Base-by-base conservation (phyloP, 345 rosid genomes). In the Gossypium thurberi region DNA sequence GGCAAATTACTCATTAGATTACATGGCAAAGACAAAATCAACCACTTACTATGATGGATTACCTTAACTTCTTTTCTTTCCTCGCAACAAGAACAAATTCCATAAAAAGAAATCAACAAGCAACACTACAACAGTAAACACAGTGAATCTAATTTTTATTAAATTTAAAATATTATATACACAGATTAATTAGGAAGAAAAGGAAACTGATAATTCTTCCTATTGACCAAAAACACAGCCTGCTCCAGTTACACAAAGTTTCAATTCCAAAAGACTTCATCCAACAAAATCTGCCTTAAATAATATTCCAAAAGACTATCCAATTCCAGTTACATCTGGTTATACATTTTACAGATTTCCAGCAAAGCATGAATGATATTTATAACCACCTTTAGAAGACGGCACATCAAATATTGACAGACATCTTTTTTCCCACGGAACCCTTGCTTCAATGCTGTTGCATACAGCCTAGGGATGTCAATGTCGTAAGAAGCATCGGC, bases 401-500 rank as follows among this genome's bases (percentile, higher is more conserved):
- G 10, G 23, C 57, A 68, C 4, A 6, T 26, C 44, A 50, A 68
- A 43, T 25, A 58, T 25, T 14, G 2, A 50, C 43, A 25, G 3
- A 50, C 58, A 15, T 48, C 18, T 7, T 6, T 48, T 23, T 42
- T 8, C 2, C 57, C 71, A 17, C 25, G 71, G 40, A 17, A 68
- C 12, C 58, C 17, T 26, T 50, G 44, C 58, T 23, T 68, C 57
- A 25, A 67, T 48, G 44, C 71, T 25, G 15, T 3, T 67, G 23
- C 43, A 2, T 4, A 26, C 17, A 71, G 60, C 62, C 53, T 3
- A 50, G 0, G 33, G 62, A 67, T 33, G 68, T 58, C 33, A 70
- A 56, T 1, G 18, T 53, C 68, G 17, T 71, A 55, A 17, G 59
- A 63, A 43, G 52, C 60, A 74, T 75, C 51, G 56, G 51, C 12